Conservation (phyloP, 1,139 yeast genomes). For the Zygosaccharomyces sapae region DNA sequence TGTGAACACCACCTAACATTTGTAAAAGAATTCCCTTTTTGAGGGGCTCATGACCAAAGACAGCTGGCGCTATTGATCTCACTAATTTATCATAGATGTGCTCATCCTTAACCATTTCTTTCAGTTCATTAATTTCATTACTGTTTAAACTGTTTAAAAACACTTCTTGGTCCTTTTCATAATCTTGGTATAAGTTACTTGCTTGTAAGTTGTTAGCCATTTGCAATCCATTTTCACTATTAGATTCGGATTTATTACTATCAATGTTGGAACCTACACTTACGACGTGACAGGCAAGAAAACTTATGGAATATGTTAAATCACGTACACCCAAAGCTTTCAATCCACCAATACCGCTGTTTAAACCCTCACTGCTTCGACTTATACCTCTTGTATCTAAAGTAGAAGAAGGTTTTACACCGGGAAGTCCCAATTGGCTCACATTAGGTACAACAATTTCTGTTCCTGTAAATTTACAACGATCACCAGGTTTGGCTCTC, state of each 20-base stretch:
- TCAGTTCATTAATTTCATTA: constrained; percentile 78
- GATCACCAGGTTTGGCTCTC: constrained; percentile 96
- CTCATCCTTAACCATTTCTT: constrained; percentile 86
- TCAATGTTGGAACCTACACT: constrained; percentile 35
- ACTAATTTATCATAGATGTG: constrained; percentile 83
- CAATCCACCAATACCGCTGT: constrained; percentile 82
- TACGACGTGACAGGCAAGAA: constrained; percentile 81
- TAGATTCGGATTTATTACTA: constrained; percentile 11
- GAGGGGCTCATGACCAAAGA: constrained; percentile 91
- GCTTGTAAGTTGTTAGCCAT: constrained; percentile 25
- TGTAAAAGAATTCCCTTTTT: constrained; percentile 90
- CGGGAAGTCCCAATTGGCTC: constrained; percentile 93
- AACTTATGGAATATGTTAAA: constrained; percentile 85
- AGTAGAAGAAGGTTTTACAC: constrained; percentile 81
- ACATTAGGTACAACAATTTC: constrained; percentile 96
- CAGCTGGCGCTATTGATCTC: constrained; percentile 91
- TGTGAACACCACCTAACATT: constrained; percentile 93
- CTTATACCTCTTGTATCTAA: constrained; percentile 62
- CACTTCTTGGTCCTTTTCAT: constrained; percentile 65
- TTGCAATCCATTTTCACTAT: constrained; percentile 31
- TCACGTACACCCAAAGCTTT: constrained; percentile 90
- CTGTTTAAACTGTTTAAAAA: constrained; percentile 76
- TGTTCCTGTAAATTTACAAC: constrained; percentile 91
- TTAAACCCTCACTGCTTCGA: constrained; percentile 63
- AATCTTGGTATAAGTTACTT: constrained; percentile 33